A percentile compares a stretch with the other conserved stretches of the same genome.
Evolutionary conservation across 2,329 filamentous ascomycete genomes (phyloP).

Genomic region (Albifimbria verrucaria): DNA sequence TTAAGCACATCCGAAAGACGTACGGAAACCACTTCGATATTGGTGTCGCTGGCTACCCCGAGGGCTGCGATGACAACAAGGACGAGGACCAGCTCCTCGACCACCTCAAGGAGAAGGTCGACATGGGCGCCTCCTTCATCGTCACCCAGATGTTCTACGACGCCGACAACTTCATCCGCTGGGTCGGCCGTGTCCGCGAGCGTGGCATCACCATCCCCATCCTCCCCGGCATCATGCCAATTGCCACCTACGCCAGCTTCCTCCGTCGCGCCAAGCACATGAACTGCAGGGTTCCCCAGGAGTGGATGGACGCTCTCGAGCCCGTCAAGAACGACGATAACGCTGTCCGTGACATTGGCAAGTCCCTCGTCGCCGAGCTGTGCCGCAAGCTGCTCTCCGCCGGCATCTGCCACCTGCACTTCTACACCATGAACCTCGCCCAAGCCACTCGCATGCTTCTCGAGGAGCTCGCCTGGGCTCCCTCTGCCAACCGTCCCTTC

Average conservation of each 20-base stretch:
- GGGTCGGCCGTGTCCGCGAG: conserved; percentile 82
- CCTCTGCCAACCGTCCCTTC: conserved; percentile 71
- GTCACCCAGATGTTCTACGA: conserved; percentile 99
- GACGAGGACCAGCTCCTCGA: conserved; percentile 81
- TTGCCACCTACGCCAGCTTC: conserved; percentile 93
- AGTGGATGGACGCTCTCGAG: conserved; percentile 79
- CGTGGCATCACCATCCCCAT: conserved; percentile 82
- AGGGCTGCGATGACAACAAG: conserved; percentile 90
- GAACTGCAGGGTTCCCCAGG: conserved; percentile 75
- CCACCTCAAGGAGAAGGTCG: conserved; percentile 95
- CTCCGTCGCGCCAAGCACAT: conserved; percentile 88
- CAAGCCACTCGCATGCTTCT: conserved; percentile 92
- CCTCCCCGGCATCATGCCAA: conserved; percentile 81
- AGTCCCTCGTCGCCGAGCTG: conserved; percentile 81
- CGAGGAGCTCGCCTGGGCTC: conserved; percentile 81
- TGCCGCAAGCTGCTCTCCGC: conserved; percentile 80
- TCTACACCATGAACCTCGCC: conserved; percentile 99
- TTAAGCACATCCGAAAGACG: conserved; percentile 73
- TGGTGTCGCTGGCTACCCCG: conserved; percentile 93
- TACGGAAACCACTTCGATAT: conserved; percentile 85
- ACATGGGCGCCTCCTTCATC: conserved; percentile 88
- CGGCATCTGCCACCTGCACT: conserved; percentile 87
- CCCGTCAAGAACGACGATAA: conserved; percentile 96
- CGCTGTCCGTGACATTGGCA: conserved; percentile 85
- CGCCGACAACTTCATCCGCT: conserved; percentile 87